Conservation (phyloP, 2,329 filamentous ascomycete genomes). For the Microdochium paspali region DNA sequence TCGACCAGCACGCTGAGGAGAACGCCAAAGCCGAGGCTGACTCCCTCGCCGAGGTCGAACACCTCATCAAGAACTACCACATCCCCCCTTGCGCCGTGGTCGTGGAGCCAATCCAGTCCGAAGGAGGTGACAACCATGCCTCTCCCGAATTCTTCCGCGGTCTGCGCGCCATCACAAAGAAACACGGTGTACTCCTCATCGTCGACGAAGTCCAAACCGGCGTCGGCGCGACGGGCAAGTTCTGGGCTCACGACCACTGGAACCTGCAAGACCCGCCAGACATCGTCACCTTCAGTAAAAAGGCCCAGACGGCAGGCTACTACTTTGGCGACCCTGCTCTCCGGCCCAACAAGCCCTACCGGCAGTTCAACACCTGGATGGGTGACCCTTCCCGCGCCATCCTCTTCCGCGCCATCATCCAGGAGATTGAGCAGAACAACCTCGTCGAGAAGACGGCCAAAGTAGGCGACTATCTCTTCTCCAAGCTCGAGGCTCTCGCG, state of each 20-base stretch:
- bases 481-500: conserved; percentile 57
- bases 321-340: conserved; percentile 77
- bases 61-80: conserved; percentile 70
- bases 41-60: conserved; percentile 74
- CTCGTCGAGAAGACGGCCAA: conserved; percentile 72
- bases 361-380: conserved; percentile 98
- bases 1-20: conserved; percentile 69
- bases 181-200: conserved; percentile 73
- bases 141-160: conserved; percentile 79
- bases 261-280: conserved; percentile 69
- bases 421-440: conserved; percentile 67
- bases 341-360: conserved; percentile 85
- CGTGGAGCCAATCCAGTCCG: conserved; percentile 86
- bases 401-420: conserved; percentile 77
- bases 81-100: conserved; percentile 73
- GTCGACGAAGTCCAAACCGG: conserved; percentile 94
- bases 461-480: conserved; percentile 72
- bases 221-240: conserved; percentile 84
- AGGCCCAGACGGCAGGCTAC: conserved; percentile 88
- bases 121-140: conserved; percentile 92
- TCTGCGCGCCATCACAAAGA: conserved; percentile 69
- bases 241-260: conserved; percentile 98
- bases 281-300: conserved; percentile 94
- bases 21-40: conserved; percentile 76
- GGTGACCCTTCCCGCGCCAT: conserved; percentile 79